phyloP scores from a whole-genome alignment of 2,329 filamentous ascomycete species.

The Hypoxylon sp. region DNA sequence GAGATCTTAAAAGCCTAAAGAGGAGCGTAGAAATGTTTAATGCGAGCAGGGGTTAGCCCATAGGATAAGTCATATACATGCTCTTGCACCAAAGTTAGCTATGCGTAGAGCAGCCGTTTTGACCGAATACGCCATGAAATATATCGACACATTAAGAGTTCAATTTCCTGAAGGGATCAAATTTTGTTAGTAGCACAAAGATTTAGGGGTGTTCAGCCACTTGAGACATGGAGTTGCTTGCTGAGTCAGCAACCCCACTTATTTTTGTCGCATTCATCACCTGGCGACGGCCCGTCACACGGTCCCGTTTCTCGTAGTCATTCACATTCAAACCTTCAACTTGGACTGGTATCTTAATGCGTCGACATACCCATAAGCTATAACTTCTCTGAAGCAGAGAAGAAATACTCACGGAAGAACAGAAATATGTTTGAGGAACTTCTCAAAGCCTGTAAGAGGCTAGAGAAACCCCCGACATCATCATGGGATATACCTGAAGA shows the following conservation, averaged over 20 bases:
- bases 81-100: too few species aligned
- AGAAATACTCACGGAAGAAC: background rate
- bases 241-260: slow-evolving; percentile 9
- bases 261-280: background rate
- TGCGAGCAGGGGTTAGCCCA: too few species aligned
- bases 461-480: background rate
- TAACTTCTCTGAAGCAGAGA: background rate
- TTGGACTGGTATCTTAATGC: background rate
- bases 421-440: slow-evolving; percentile 32
- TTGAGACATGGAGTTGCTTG: background rate
- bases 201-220: too few species aligned
- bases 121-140: too few species aligned
- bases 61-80: too few species aligned
- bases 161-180: too few species aligned
- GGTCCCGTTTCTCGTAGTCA: background rate
- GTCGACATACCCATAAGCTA: background rate
- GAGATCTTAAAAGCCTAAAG: too few species aligned
- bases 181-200: too few species aligned
- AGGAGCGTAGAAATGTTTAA: too few species aligned
- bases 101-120: too few species aligned
- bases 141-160: too few species aligned
- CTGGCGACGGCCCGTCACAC: slow-evolving; percentile 2
- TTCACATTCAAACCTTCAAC: slow-evolving; percentile 1
- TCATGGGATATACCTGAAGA: slow-evolving; percentile 24
- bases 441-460: slow-evolving; percentile 22